Evolutionary conservation across 345 rosid species (phyloP).

Genomic region (Murraya koenigii): DNA sequence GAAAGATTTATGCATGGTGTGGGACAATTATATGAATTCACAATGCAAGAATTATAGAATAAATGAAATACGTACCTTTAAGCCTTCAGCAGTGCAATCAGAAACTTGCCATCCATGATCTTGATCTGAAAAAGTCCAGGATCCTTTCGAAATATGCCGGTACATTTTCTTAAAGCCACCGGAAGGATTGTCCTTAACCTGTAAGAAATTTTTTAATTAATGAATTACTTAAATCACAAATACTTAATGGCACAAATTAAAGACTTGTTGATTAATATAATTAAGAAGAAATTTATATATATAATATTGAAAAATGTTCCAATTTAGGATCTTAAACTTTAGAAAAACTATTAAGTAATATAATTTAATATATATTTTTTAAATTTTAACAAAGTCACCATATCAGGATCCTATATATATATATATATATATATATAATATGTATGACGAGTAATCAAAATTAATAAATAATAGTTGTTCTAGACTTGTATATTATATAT

Average conservation of each 20-base stretch:
- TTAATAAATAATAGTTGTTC: too few relatives aligned
- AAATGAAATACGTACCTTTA: background rate
- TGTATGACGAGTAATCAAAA: too few relatives aligned
- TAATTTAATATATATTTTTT: too few relatives aligned
- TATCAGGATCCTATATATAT: too few relatives aligned
- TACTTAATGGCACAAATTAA: background rate
- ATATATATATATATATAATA: too few relatives aligned
- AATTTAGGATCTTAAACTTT: accelerated
- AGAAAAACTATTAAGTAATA: too few relatives aligned
- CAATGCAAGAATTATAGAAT: too few relatives aligned
- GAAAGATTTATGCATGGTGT: background rate
- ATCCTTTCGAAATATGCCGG: constrained; percentile 10
- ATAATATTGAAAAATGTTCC: background rate
- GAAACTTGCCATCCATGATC: constrained; percentile 22
- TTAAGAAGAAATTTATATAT: background rate
- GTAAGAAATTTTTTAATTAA: background rate
- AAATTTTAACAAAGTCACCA: too few relatives aligned
- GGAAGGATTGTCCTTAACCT: constrained; percentile 19
- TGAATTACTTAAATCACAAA: too few relatives aligned
- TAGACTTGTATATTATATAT: background rate
- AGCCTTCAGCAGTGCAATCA: constrained; percentile 12
- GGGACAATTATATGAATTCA: background rate
- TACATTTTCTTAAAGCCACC: constrained; percentile 7
- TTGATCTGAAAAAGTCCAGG: constrained; percentile 15
- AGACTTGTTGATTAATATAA: too few relatives aligned